Evolutionary conservation across 1,139 yeast genomes (phyloP).

Genomic region (Yamadazyma membranifaciens): DNA sequence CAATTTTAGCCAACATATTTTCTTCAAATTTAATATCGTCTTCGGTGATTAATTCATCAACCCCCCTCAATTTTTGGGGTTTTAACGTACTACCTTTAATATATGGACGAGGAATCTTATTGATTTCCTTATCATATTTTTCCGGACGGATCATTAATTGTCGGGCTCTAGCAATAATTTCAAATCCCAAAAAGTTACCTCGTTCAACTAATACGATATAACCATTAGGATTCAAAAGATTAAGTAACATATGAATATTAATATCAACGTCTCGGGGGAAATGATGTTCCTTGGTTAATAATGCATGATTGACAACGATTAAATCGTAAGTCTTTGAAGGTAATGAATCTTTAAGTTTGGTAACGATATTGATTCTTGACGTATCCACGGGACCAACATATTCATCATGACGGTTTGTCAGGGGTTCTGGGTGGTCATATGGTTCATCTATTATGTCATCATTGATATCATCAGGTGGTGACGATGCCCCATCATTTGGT

Average conservation of each 20-base stretch:
- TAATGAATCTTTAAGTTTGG: constrained; percentile 50
- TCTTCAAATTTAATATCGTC: constrained; percentile 34
- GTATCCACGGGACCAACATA: constrained; percentile 62
- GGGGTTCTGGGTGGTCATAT: constrained; percentile 13
- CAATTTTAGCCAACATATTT: constrained; percentile 27
- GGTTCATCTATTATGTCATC: constrained; percentile 18
- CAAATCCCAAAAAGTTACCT: constrained; percentile 89
- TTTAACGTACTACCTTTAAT: constrained; percentile 48
- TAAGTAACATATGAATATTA: constrained; percentile 58
- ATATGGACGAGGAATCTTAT: constrained; percentile 74
- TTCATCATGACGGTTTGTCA: constrained; percentile 14
- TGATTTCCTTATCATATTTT: constrained; percentile 49
- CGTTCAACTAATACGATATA: constrained; percentile 77
- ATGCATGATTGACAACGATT: constrained; percentile 81
- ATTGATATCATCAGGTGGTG: constrained; percentile 13
- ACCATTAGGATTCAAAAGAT: constrained; percentile 72
- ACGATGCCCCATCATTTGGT: too few relatives aligned
- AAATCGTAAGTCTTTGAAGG: constrained; percentile 65
- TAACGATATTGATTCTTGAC: constrained; percentile 48
- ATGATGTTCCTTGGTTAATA: constrained; percentile 55
- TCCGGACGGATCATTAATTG: constrained; percentile 88
- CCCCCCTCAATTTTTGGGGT: constrained; percentile 39
- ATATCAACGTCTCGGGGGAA: constrained; percentile 77
- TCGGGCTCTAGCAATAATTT: constrained; percentile 84
- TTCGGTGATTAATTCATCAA: constrained; percentile 35